phyloP scores from a whole-genome alignment of 495 filamentous ascomycete species.

The Niebla homalea region DNA sequence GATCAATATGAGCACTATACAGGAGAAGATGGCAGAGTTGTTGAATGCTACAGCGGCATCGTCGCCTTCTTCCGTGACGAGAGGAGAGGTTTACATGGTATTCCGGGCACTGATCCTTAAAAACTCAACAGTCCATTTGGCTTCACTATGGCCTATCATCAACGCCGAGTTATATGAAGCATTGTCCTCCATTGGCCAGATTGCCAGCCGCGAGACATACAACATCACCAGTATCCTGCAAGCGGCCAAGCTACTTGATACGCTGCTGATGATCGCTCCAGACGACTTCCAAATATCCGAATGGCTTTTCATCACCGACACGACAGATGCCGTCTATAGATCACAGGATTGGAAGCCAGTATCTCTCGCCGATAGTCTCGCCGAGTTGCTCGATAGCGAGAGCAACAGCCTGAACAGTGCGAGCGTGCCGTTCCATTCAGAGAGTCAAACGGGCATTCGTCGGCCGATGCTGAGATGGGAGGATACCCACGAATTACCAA shows the following conservation, averaged over 20 bases:
- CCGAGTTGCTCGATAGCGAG: constrained; percentile 55
- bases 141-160: constrained; percentile 77
- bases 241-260: constrained; percentile 83
- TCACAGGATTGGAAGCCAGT: constrained; percentile 57
- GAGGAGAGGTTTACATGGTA: constrained; percentile 82
- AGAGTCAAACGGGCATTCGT: constrained; percentile 12
- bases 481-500: constrained; percentile 35
- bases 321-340: constrained; percentile 88
- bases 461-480: constrained; percentile 28
- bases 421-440: constrained; percentile 8
- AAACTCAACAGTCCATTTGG: constrained; percentile 61
- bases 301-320: constrained; percentile 95
- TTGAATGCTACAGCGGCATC: constrained; percentile 74
- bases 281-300: constrained; percentile 94
- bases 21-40: constrained; percentile 79
- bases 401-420: constrained; percentile 25
- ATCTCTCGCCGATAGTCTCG: constrained; percentile 75
- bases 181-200: constrained; percentile 59
- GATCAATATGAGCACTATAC: constrained; percentile 52
- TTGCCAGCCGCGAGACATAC: constrained; percentile 62
- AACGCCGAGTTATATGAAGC: constrained; percentile 77
- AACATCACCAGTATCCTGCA: constrained; percentile 65
- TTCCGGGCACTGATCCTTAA: constrained; percentile 68
- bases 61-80: constrained; percentile 79
- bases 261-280: constrained; percentile 67